phyloP scores from a whole-genome alignment of 192 early-diverging fungal species.

The Ambispora gerdemannii region DNA sequence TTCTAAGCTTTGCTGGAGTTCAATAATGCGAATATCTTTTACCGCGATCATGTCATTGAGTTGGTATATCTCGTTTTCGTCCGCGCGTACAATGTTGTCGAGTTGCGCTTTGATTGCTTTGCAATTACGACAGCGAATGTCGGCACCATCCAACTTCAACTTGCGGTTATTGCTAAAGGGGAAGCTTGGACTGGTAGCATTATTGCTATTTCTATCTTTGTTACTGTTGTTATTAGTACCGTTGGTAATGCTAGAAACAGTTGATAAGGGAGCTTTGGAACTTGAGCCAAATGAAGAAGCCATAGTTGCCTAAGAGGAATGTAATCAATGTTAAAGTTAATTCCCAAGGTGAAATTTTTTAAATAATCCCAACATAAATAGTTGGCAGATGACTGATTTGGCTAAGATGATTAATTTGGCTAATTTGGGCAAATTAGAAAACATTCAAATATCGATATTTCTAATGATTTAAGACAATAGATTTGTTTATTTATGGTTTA shows the following conservation, averaged over 20 bases:
- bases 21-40: background rate
- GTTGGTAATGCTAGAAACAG: background rate
- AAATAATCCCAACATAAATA: too few species aligned
- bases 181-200: too few species aligned
- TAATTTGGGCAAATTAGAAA: too few species aligned
- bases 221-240: background rate
- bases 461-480: too few species aligned
- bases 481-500: too few species aligned
- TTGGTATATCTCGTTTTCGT: background rate
- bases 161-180: background rate
- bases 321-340: too few species aligned
- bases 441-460: too few species aligned
- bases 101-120: background rate
- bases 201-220: background rate
- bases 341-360: too few species aligned
- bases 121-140: background rate
- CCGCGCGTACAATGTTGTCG: background rate
- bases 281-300: background rate
- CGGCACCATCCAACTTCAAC: background rate
- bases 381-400: too few species aligned
- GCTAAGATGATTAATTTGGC: too few species aligned
- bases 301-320: too few species aligned
- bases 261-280: background rate
- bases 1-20: background rate
- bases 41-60: background rate